Base-by-base conservation (phyloP, 2,329 filamentous ascomycete species). In the Sarocladium brachiariae region DNA sequence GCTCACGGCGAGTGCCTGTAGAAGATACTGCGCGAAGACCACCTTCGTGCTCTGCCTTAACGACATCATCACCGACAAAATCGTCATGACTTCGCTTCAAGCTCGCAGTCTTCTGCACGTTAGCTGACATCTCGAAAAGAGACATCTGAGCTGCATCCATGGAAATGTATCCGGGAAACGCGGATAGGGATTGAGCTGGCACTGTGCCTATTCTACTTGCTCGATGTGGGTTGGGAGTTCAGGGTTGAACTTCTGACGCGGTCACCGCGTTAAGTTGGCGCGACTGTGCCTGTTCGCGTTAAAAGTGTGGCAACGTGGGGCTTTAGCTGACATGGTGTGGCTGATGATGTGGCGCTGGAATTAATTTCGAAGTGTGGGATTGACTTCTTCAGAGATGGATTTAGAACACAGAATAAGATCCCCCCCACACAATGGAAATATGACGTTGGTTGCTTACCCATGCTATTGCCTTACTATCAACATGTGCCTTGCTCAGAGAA, bases 51-150 rank as follows among this genome's bases (percentile, higher is more conserved):
- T 65, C 60, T 21, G 54, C 46, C 49, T 61, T 60, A n/a, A 60
- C 49, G 19, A 63, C 54, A 21, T 68, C 62, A 7, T 69, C 62
- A 9, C 61, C 65, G 2, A 68, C 56, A 53, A 69, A 77, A 27
- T 76, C 71, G 35, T 73, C 66, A 55, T 76, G 72, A 37, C 64
- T 70, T 52, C 74, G 64, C 61, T 79, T 78, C 49, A 69, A 66
- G 45, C 65, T 63, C 48, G 75, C 71, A 21, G 67, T 62, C 58
- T 75, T 72, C 59, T 71, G 69, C 25, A 75, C 66, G 54, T 78
- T 78, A 11, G 68, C 62, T 16, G 75, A 73, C 59, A 76, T 66
- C 50, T 70, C 65, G 39, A 69, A 63, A 23, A 79, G 64, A 59
- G 76, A 70, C 75, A 78, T 78, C 27, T 53, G 61, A 35, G 21